Percentiles rank a stretch among this genome's conserved stretches.
Conservation (phyloP, 805 yeast genomes). For the Metschnikowia gruessii region DNA sequence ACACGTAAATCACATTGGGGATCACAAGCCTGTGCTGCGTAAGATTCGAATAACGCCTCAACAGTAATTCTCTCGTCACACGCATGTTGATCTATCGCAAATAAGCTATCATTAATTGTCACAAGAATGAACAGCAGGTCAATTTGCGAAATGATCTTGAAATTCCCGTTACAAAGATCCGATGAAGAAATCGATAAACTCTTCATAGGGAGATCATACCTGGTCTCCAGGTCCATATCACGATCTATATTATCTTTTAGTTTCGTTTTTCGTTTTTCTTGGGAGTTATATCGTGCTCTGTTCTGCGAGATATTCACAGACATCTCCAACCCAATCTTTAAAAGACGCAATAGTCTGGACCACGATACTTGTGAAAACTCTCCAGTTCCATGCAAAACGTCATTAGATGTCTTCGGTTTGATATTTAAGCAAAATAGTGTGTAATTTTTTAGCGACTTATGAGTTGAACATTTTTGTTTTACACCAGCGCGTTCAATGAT, state of each 20-base stretch:
- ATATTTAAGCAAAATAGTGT: not conserved
- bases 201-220: no score
- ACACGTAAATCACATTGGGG: conserved; percentile 12
- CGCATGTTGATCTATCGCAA: conserved; percentile 79
- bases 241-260: no score
- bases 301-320: no score
- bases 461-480: no score
- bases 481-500: not conserved
- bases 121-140: conserved; percentile 62
- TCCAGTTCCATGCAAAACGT: not conserved
- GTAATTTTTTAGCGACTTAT: not conserved
- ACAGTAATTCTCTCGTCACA: conserved; percentile 71
- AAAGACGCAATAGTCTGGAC: not conserved
- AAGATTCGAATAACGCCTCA: conserved; percentile 47
- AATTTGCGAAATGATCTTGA: conserved; percentile 43
- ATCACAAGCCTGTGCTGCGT: conserved; percentile 28
- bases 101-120: conserved; percentile 11
- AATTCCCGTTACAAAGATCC: not conserved
- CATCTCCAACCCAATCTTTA: not conserved
- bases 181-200: not conserved
- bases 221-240: no score
- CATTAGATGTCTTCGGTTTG: not conserved
- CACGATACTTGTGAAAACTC: not conserved
- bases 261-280: not conserved
- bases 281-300: not conserved